Base-by-base conservation (phyloP, 2,329 filamentous ascomycete genomes). In the Triangularia setosa region DNA sequence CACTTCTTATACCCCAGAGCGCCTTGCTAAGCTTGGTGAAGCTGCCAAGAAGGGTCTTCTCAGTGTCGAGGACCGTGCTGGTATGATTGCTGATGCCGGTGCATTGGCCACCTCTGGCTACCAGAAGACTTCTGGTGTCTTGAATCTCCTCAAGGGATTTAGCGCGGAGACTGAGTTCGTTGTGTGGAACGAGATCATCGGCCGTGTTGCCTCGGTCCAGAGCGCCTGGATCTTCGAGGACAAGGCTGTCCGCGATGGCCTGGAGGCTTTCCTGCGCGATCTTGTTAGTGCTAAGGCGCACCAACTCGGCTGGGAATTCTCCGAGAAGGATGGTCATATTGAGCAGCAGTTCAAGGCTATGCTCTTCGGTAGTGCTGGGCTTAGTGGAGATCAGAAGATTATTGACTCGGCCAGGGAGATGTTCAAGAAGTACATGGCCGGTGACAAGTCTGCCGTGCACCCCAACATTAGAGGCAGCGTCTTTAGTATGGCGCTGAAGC, bases 291-390 rank as follows among this genome's bases (percentile, higher is more conserved):
- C 85, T 70, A 94, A 93, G 77, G 90, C 93, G 0, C 93, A 97
- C 75, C 86, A 93, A 74, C 79, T 96, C 54, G 94, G 94, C 65
- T 98, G 94, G 94, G 80, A 86, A 14, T 97, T 98, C 78, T 89
- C 87, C 27, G 90, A 93, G 25, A 84, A 84, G 3, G 94, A 98
- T 72, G 92, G 90, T 58, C 93, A 97, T 74, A 89, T 97, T 69
- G 84, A 93, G 75, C 93, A 97, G 77, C 93, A 97, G 75, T 96
- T 97, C 84, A 98, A 98, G 82, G 88, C 88, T 14, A 85, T 97
- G 74, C 85, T 97, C 75, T 98, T 98, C 75, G 90, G 91, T 66
- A 87, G 84, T 70, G 92, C 94, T 59, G 94, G 93, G 64, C 81
- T 92, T 69, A 85, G 88, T 55, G 93, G 92, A 33, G 94, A 98